Base-by-base conservation (phyloP, 2,329 filamentous ascomycete species). In the Diaporthe sp. region DNA sequence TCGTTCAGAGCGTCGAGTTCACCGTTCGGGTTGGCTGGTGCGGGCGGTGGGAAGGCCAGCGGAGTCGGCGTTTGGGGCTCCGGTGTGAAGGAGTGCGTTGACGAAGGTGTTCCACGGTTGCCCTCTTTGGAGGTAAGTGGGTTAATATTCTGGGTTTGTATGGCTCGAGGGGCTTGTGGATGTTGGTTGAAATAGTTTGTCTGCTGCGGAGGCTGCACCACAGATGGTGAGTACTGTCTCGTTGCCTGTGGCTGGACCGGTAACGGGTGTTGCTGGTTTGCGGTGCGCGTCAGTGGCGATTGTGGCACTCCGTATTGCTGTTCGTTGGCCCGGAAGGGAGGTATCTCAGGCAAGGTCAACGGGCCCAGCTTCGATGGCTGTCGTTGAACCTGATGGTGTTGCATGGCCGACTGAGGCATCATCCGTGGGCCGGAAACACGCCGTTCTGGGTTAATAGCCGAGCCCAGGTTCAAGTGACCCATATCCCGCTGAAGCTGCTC, bases 1-100 rank as follows among this genome's bases (percentile, higher is more conserved):
- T 96, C 95, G 80, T 93, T 95, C 1, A 98, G 89, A 2, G 96
- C 95, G 71, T 97, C 97, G 30, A 97, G 89, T 74, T 97, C 94
- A 17, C 90, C 91, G 73, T 91, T 90, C 33, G 89, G 84, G 76
- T 90, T 91, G 2, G 87, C 81, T 0, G 91, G 89, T 1, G 90
- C 87, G 9, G 87, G 88, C 33, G 88, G 86, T 4, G 90, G 91
- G 79, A 91, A 92, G 2, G 89, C 84, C 15, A 87, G 85, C 5
- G 77, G 77, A 7, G 77, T 75, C 3, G 66, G 75, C 2, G 72
- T 74, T 22, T 72, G 74, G 3, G 76, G 76, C 12, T 78, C 78
- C 10, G 78, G 73, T 1, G 76, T 73, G 35, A 57, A 42, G 17
- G 75, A 64, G 71, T 75, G 73, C 2, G 74, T 73, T 5, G 76